Evolutionary conservation across 768 basidiomycete genomes (phyloP).

Genomic region (Boletus pseudo-olivaceus): DNA sequence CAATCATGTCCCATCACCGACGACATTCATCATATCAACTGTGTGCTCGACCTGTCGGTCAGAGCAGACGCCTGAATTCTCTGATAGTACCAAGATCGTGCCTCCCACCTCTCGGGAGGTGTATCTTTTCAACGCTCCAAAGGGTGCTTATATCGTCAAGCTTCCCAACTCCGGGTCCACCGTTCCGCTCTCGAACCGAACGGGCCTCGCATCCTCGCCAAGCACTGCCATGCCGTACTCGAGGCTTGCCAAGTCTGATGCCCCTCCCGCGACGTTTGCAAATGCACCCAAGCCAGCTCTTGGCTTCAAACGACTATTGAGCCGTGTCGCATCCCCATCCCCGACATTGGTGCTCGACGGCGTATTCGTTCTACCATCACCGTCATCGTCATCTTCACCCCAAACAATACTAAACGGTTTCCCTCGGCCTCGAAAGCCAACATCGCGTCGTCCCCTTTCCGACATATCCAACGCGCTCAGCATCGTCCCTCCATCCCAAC

Average conservation of each 20-base stretch:
- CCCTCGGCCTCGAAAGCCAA: slow-evolving; percentile 2
- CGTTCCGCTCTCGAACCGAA: not conserved
- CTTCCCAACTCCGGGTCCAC: slow-evolving; percentile 5
- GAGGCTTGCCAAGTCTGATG: not conserved
- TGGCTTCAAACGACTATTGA: not conserved
- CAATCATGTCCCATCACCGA: not conserved
- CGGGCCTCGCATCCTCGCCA: not conserved
- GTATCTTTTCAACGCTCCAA: slow-evolving; percentile 3
- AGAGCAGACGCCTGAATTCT: not conserved
- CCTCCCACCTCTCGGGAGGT: slow-evolving; percentile 6
- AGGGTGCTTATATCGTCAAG: slow-evolving; percentile 13
- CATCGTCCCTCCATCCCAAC: not conserved
- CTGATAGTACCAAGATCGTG: not conserved
- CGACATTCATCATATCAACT: not conserved
- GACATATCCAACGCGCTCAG: not conserved
- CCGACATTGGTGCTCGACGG: slow-evolving; percentile 21
- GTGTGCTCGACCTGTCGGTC: not conserved
- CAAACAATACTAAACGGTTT: not conserved
- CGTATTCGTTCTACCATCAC: slow-evolving; percentile 16
- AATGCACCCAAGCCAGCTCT: not conserved
- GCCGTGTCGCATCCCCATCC: slow-evolving; percentile 6
- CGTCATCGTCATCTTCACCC: not conserved
- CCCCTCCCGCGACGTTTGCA: not conserved
- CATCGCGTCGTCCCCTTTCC: not conserved
- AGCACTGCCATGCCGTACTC: not conserved